phyloP scores from a whole-genome alignment of 176 grass and related monocot species.

The Elymus sibiricus region DNA sequence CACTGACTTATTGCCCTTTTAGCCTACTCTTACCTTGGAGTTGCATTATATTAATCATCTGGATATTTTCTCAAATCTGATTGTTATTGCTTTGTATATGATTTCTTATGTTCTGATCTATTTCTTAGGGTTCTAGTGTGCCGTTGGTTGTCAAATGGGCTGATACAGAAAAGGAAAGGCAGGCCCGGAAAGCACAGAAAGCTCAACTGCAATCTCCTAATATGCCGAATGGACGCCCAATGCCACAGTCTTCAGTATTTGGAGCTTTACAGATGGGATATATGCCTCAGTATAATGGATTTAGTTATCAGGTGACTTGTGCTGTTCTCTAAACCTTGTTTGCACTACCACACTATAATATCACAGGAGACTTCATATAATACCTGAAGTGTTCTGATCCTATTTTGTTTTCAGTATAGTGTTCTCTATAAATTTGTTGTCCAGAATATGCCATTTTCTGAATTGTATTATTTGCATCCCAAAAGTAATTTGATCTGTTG shows the following conservation, averaged over 20 bases:
- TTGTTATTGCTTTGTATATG: background rate
- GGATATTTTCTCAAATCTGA: background rate
- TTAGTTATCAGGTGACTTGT: slow-evolving; percentile 78
- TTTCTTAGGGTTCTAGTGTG: slow-evolving; percentile 86
- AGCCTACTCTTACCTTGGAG: background rate
- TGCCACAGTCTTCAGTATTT: slow-evolving; percentile 86
- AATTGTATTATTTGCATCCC: background rate
- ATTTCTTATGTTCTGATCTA: slow-evolving; percentile 2
- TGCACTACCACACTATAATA: background rate
- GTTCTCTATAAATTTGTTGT: background rate
- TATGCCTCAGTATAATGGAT: slow-evolving; percentile 94
- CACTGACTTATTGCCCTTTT: background rate
- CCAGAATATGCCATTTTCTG: background rate
- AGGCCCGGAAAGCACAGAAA: slow-evolving; percentile 89
- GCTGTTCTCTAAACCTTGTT: slow-evolving; percentile 3
- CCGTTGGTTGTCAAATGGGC: slow-evolving; percentile 99
- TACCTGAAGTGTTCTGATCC: background rate
- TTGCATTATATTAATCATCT: background rate
- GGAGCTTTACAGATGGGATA: slow-evolving; percentile 91
- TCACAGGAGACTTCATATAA: background rate
- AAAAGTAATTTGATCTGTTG: background rate
- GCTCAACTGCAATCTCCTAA: slow-evolving; percentile 71
- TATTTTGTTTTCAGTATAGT: background rate
- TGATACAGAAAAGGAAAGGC: slow-evolving; percentile 99
- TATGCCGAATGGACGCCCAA: slow-evolving; percentile 49